Base-by-base conservation (phyloP, 1,284 basidiomycete species). In the Papiliotrema flavescens region DNA sequence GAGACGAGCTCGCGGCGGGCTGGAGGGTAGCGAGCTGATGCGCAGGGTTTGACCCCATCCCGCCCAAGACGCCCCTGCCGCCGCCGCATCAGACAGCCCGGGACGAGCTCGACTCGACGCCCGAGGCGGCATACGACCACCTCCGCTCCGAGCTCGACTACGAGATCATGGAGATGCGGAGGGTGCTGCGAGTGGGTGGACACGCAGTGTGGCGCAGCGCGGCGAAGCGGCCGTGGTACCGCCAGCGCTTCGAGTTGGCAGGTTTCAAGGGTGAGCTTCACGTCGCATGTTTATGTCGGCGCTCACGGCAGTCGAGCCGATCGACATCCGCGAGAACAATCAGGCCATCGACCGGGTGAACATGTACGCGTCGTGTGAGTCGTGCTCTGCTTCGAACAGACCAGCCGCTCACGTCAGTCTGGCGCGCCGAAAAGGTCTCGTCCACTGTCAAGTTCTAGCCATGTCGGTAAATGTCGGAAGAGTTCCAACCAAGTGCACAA, bases 221-320 rank as follows among this genome's bases (percentile, higher is more conserved):
- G 0, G 85, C 82, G 1, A 83, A 83, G 70, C 74, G 79, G 49
- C 88, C 88, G 6, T 90, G 88, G 88, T 90, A 90, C 73, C 80
- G 81, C 54, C 79, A 84, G 63, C 76, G 84, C 76, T 84, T 72
- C 41, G 62, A 70, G 77, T 72, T 70, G 23, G 64, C 78, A 17
- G 83, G 82, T 0, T 84, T 84, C 70, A 64, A 71, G 24, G 62
- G 63, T 57, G 41, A 51, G 55, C 28, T 5, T 11, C 28, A 32
- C 6, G 11, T 20, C 6, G 6, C 13, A 8, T 42, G 4, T n/a
- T n/a, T 9, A 26, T 28, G 43, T 20, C n/a, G 24, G 4, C 11
- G 32, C 35, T 39, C 23, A 51, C 26, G 7, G n/a, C 41, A 62
- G 78, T 83, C 43, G 65, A 76, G 46, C 74, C 79, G 9, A 72